Conservation (phyloP, 371 early-diverging fungal genomes). For the Choanephora cucurbitarum region DNA sequence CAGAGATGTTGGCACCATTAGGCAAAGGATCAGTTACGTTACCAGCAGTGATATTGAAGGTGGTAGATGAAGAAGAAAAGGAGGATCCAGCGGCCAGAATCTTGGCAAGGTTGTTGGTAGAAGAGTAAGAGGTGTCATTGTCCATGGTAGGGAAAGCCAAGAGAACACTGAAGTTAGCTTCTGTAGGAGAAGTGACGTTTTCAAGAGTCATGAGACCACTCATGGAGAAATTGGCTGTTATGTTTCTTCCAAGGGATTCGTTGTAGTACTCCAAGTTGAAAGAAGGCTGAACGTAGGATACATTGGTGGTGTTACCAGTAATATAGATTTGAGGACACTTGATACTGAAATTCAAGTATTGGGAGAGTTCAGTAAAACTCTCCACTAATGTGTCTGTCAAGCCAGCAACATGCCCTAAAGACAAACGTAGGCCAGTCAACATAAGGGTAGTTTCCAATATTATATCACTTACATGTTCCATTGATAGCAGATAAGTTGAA, state of each 20-base stretch:
- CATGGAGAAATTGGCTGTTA: constrained; percentile 5
- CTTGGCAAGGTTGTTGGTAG: constrained; percentile 3
- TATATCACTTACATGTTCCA: constrained; percentile 19
- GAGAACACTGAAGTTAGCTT: constrained; percentile 9
- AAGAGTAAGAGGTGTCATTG: neutral
- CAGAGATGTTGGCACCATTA: constrained; percentile 10
- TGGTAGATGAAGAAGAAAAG: neutral
- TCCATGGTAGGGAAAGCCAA: constrained; percentile 3
- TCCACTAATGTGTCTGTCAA: neutral
- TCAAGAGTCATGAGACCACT: constrained; percentile 12
- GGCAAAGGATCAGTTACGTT: constrained; percentile 10
- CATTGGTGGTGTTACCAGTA: constrained; percentile 1
- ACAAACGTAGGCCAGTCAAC: too few species aligned
- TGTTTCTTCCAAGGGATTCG: neutral
- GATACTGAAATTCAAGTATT: constrained; percentile 5
- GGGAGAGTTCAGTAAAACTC: neutral
- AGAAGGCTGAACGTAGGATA: constrained; percentile 11
- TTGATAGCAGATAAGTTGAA: constrained; percentile 15
- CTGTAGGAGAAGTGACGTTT: neutral
- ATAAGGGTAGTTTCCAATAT: too few species aligned
- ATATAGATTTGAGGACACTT: constrained; percentile 11
- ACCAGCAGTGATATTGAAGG: neutral
- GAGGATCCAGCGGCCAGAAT: neutral
- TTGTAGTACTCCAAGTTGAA: constrained; percentile 7
- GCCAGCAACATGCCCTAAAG: constrained; percentile 13